Evolutionary conservation across 2,329 filamentous ascomycete species (phyloP), one percentile per base, ranked within the genome.

Genomic region (Fusarium xylarioides): DNA sequence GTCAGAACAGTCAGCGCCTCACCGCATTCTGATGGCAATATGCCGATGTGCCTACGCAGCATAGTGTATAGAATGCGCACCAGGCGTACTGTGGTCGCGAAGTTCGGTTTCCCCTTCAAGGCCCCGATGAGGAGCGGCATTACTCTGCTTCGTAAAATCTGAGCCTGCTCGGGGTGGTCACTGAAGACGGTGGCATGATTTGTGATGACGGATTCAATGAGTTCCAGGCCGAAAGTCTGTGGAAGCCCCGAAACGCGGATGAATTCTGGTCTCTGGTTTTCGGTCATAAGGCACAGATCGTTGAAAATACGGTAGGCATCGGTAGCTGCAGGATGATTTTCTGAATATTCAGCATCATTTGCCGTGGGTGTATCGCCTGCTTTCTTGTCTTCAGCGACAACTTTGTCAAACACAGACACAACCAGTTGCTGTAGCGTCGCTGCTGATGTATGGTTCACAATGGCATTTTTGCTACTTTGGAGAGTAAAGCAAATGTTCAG

Each of bases 341-440:
- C 85, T 11, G 95, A 85, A 5, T 87, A 83, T 34, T 92, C 87
- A 35, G 90, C 89, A 16, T 89, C 86, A 21, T 90, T 91, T 40
- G 90, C 88, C 7, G 88, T 84, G 26, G 89, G 86, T 14, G 88
- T 85, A 69, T 91, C 87, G 7, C 87, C 81, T 11, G 73, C 76
- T 50, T 80, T 83, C 74, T 83, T 91, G 80, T 98, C 95, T 84
- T 98, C 95, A 11, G 85, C 85, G 2, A 91, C 89, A 4, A 98
- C 94, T 80, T 97, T 96, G 80, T 98, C 96, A 82, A 98, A 98
- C 0, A 97, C 93, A 2, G 93, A 92, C 37, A 96, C 94, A 12
- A 98, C 91, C 19, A 99, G 88, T 81, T 98, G 96, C 82, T 98
- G 95, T 60, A 99, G 85, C 5, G 96, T 98, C n/a, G 96, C 96